Evolutionary conservation across 805 yeast genomes (phyloP), one percentile per base, ranked within the genome.

Genomic region (Spathaspora passalidarum): DNA sequence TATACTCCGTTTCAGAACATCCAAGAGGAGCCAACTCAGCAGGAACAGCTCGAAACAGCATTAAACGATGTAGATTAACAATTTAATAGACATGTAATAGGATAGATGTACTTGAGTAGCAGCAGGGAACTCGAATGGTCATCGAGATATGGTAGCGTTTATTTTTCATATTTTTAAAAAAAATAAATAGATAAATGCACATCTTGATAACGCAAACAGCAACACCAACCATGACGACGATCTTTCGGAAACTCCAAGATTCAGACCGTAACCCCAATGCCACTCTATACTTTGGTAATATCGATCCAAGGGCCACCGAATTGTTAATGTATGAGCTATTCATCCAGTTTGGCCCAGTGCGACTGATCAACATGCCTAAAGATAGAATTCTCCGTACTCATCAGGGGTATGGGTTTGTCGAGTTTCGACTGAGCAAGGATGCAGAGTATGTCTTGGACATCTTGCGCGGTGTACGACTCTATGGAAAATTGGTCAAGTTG

Each of bases 401-500:
- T 56, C 95, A 86, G 56, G 97, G 97, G 4, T 92, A 73, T 67
- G 97, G 96, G 8, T 92, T 94, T 65, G 85, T 86, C 1, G 94
- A 88, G 59, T 84, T 86, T 56, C 64, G 69, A 42, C 68, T 72
- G 13, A 65, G 67, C 2, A 70, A 65, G 16, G 97, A 89, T 54
- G 84, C 86, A 0, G 84, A 81, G 7, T 92, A 90, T 60, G 88
- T 82, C 1, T 63, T 77, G 29, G 73, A 78, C 47, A 63, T 86
- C 1, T 61, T 88, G 59, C 69, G 76, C 48, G 90, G 89, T 5
- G 66, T 81, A 1, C 66, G 78, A 32, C 63, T 91, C 39, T 87
- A 62, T 59, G 87, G 84, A 1, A 79, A 83, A 54, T 68, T 76
- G 1, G 52, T 91, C 23, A 76, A 80, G 48, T 75, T 88, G 45